phyloP scores from a whole-genome alignment of 1,284 basidiomycete species.

The Meripilus lineatus region DNA sequence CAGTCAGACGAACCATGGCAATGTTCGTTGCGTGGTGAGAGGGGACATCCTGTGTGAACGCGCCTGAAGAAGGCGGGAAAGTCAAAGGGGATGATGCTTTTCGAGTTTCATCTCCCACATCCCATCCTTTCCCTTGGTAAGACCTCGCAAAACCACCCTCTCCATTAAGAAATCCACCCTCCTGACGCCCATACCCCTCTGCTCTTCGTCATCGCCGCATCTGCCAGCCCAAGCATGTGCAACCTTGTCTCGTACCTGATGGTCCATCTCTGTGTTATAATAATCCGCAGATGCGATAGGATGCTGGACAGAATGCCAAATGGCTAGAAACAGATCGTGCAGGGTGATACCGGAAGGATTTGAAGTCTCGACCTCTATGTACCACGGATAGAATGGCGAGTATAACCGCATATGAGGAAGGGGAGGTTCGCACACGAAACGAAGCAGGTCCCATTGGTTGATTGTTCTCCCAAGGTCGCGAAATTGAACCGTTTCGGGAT shows the following conservation, averaged over 20 bases:
- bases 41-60: no score
- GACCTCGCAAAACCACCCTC: conserved; percentile 24
- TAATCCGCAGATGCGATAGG: conserved; percentile 25
- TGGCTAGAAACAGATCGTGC: conserved; percentile 41
- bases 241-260: conserved; percentile 19
- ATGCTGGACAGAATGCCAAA: conserved; percentile 26
- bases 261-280: conserved; percentile 28
- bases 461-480: conserved; percentile 33
- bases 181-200: conserved; percentile 21
- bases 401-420: conserved; percentile 42
- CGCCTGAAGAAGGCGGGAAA: no score
- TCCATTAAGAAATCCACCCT: conserved; percentile 30
- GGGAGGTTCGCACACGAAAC: conserved; percentile 42
- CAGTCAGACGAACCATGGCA: no score
- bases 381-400: conserved; percentile 52
- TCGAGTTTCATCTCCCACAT: conserved; percentile 29
- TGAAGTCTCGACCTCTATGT: conserved; percentile 41
- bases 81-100: no score
- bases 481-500: conserved; percentile 33
- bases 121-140: conserved; percentile 26
- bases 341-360: conserved; percentile 51
- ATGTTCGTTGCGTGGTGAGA: no score
- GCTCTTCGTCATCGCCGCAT: conserved; percentile 17
- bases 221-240: conserved; percentile 20
- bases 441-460: conserved; percentile 35